Percentiles rank a stretch among this genome's conserved stretches.
These are phyloP conservation scores for Phytophthora pisi DNA, from an alignment of 352 stramenopile genomes.

Conservation along the genomic window DNA sequence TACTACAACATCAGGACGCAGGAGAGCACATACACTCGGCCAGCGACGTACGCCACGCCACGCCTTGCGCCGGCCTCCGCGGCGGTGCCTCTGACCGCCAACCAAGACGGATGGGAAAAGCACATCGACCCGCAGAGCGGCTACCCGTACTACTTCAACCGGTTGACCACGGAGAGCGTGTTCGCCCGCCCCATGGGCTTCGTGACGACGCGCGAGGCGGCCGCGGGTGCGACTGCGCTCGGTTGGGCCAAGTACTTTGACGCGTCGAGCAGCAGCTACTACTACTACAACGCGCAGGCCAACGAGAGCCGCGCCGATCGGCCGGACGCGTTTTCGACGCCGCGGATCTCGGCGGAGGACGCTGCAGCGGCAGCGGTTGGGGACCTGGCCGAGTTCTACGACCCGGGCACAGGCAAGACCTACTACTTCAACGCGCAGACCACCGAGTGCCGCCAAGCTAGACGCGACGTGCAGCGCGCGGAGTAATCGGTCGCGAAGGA, in stretches of 20 bases:
- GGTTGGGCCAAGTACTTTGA: constrained; percentile 70
- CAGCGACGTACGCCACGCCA: constrained; percentile 36
- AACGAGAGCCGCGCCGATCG: constrained; percentile 52
- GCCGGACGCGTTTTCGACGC: constrained; percentile 49
- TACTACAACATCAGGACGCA: constrained; percentile 49
- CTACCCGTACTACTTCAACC: constrained; percentile 85
- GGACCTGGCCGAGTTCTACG: constrained; percentile 41
- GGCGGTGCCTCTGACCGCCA: constrained; percentile 2
- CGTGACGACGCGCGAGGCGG: constrained; percentile 21
- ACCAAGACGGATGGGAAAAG: constrained; percentile 47
- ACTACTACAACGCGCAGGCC: constrained; percentile 68
- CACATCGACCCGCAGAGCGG: constrained; percentile 55
- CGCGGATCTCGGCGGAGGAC: constrained; percentile 32
- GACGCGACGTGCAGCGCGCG: constrained; percentile 7
- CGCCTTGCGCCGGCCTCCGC: constrained; percentile 19
- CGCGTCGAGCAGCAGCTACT: constrained; percentile 53
- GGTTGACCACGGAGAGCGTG: constrained; percentile 67
- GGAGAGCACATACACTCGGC: constrained; percentile 38
- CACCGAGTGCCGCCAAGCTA: constrained; percentile 50
- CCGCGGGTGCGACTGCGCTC: background rate
- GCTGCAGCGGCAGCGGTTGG: constrained; percentile 6
- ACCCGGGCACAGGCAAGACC: constrained; percentile 43
- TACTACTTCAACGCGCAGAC: constrained; percentile 59
- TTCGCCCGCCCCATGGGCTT: constrained; percentile 51
- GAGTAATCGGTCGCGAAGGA: background rate